These are phyloP conservation scores for Aspergillus panamensis DNA, from an alignment of 495 filamentous ascomycete species.

Conservation along the genomic window DNA sequence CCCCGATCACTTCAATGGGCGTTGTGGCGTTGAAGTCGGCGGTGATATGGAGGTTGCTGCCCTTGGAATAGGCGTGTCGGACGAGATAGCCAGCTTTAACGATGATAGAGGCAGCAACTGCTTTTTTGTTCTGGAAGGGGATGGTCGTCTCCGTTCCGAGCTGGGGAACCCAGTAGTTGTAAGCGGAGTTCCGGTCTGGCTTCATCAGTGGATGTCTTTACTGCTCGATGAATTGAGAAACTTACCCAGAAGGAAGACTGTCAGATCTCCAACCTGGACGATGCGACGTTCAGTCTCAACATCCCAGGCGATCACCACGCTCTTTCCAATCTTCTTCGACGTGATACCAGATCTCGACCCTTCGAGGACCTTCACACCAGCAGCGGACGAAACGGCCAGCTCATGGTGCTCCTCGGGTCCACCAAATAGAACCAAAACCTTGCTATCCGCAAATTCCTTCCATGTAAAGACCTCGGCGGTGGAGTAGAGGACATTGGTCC, in stretches of 20 bases:
- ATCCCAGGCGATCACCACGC: slow-evolving; percentile 56
- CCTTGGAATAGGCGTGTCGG: slow-evolving; percentile 54
- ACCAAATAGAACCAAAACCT: slow-evolving; percentile 67
- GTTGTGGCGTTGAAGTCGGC: slow-evolving; percentile 73
- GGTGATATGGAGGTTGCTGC: slow-evolving; percentile 52
- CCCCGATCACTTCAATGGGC: slow-evolving; percentile 62
- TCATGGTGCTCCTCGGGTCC: slow-evolving; percentile 68
- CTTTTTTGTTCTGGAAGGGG: slow-evolving; percentile 38
- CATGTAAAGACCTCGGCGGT: slow-evolving; percentile 74
- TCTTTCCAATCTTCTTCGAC: slow-evolving; percentile 41
- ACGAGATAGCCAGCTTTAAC: slow-evolving; percentile 75
- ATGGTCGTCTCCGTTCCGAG: slow-evolving; percentile 33
- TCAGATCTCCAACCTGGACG: slow-evolving; percentile 52
- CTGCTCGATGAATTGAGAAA: not conserved
- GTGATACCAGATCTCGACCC: slow-evolving; percentile 38
- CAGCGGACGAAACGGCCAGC: slow-evolving; percentile 49
- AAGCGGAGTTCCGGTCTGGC: slow-evolving; percentile 64
- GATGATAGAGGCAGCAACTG: slow-evolving; percentile 52
- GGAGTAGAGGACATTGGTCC: slow-evolving; percentile 65
- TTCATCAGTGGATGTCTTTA: slow-evolving; percentile 2
- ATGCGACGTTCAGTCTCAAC: slow-evolving; percentile 50
- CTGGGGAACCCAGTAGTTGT: slow-evolving; percentile 70
- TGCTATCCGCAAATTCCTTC: slow-evolving; percentile 57
- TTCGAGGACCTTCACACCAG: slow-evolving; percentile 46
- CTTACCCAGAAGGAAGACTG: slow-evolving; percentile 52